Percentiles rank a stretch among this genome's conserved stretches.
Evolutionary conservation across 768 basidiomycete genomes (phyloP).

Genomic region (Tubosaeta sp.): DNA sequence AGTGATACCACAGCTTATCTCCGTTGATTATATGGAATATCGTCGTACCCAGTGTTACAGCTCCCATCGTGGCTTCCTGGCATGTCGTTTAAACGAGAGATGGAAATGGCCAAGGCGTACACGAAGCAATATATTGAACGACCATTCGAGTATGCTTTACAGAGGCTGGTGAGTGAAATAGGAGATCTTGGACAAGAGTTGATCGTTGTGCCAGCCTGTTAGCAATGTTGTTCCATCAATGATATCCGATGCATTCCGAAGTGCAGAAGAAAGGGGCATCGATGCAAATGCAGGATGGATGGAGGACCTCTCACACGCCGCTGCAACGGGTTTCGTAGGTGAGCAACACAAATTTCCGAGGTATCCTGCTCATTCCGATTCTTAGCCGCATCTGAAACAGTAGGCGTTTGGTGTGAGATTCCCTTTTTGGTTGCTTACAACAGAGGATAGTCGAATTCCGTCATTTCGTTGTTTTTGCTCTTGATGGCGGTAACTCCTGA

Average conservation of each 20-base stretch:
- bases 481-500: constrained; percentile 16
- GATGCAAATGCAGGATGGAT: constrained; percentile 1
- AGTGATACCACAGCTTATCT: background rate
- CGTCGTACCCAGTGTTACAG: constrained; percentile 9
- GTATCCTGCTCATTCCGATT: background rate
- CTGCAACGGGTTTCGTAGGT: constrained; percentile 23
- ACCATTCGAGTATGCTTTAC: constrained; percentile 15
- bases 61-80: constrained; percentile 23
- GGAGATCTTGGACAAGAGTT: background rate
- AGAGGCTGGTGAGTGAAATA: constrained; percentile 12
- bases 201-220: constrained; percentile 5
- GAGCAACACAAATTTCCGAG: background rate
- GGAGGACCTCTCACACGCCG: constrained; percentile 17
- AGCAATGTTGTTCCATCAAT: constrained; percentile 12
- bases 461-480: constrained; percentile 16
- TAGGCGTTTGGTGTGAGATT: background rate
- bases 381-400: constrained; percentile 21
- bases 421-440: background rate
- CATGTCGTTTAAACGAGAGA: constrained; percentile 22
- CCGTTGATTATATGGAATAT: background rate
- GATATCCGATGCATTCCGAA: constrained; percentile 17
- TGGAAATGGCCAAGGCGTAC: constrained; percentile 10
- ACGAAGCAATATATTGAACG: constrained; percentile 15
- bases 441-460: constrained; percentile 21
- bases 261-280: constrained; percentile 5